Percentiles rank a stretch among this genome's conserved stretches.
These are phyloP conservation scores for Simmondsia chinensis DNA, from an alignment of 148 eudicot species.

Conservation along the genomic window DNA sequence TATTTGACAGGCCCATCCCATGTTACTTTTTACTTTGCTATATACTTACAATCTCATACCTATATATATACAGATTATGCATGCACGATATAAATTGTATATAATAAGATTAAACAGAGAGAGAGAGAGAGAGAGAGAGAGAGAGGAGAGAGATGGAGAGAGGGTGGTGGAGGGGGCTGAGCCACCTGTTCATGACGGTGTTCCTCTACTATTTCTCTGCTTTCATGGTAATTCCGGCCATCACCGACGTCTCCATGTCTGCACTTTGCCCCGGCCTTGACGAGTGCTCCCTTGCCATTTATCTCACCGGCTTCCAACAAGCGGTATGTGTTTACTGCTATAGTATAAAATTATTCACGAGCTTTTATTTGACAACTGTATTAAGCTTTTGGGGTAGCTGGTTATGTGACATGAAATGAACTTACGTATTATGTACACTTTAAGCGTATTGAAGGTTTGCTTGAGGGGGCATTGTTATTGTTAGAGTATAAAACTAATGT, in stretches of 20 bases:
- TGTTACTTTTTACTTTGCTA: no score
- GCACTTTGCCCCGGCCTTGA: conserved; percentile 34
- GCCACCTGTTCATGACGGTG: conserved; percentile 29
- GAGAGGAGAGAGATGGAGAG: background rate
- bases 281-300: conserved; percentile 35
- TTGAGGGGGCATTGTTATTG: no score
- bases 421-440: no score
- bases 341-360: no score
- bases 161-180: conserved; percentile 6
- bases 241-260: conserved; percentile 38
- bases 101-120: background rate
- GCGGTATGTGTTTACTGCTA: conserved; percentile 9
- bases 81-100: background rate
- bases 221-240: conserved; percentile 31
- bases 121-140: background rate
- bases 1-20: no score
- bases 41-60: no score
- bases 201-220: conserved; percentile 22
- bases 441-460: no score
- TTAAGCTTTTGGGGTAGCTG: no score
- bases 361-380: no score
- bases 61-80: background rate
- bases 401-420: no score
- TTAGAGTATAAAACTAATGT: no score
- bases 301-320: conserved; percentile 36